phyloP scores from a whole-genome alignment of 371 early-diverging fungal species.

The Fennellomyces sp. region DNA sequence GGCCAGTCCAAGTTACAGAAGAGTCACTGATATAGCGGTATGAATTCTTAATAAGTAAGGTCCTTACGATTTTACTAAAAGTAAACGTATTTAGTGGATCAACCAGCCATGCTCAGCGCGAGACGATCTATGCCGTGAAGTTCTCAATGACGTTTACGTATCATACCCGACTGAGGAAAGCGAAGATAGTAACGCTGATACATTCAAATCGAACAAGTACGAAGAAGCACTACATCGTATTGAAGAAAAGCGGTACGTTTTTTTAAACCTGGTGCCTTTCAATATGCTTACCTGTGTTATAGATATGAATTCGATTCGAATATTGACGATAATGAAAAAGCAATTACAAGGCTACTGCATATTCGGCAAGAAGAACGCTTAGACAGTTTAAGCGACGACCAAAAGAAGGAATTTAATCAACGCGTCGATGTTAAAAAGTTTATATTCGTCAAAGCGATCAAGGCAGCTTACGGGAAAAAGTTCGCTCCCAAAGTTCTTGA shows the following conservation, averaged over 20 bases:
- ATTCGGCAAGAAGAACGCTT: slow-evolving; percentile 60
- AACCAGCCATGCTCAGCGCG: slow-evolving; percentile 82
- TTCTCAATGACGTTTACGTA: slow-evolving; percentile 96
- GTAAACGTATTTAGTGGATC: slow-evolving; percentile 32
- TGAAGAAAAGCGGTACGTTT: slow-evolving; percentile 90
- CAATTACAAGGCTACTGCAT: slow-evolving; percentile 89
- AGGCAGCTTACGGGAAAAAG: slow-evolving; percentile 88
- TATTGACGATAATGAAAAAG: slow-evolving; percentile 91
- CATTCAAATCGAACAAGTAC: slow-evolving; percentile 91
- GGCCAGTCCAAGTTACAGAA: slow-evolving; percentile 66
- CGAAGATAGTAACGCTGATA: slow-evolving; percentile 93
- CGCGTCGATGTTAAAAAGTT: slow-evolving; percentile 77
- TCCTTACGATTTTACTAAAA: not conserved
- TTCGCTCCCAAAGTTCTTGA: slow-evolving; percentile 92
- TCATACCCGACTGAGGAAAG: slow-evolving; percentile 95
- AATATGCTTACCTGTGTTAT: not conserved
- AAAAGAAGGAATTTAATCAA: slow-evolving; percentile 70
- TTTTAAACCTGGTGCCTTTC: not conserved
- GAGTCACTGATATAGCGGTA: slow-evolving; percentile 62
- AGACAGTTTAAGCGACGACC: slow-evolving; percentile 79
- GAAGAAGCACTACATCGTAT: slow-evolving; percentile 96
- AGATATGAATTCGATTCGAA: slow-evolving; percentile 92
- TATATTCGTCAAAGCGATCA: slow-evolving; percentile 87
- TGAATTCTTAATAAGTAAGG: not conserved
- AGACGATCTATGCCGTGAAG: slow-evolving; percentile 90